Base-by-base conservation (phyloP, 2,329 filamentous ascomycete genomes). In the Paraphoma chrysanthemicola region DNA sequence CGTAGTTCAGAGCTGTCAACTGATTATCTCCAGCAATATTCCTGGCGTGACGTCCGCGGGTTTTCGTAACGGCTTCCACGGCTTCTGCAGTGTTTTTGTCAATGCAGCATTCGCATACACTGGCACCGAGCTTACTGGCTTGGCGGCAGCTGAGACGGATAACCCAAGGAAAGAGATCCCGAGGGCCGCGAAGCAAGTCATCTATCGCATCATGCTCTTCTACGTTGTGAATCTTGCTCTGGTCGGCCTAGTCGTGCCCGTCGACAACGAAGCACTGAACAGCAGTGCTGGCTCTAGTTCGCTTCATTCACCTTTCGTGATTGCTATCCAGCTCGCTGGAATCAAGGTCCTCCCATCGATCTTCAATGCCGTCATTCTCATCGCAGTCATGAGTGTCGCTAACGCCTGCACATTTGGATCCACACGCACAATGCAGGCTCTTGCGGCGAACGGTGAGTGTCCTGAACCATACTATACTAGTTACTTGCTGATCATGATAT, bases 281-380 rank as follows among this genome's bases (percentile, higher is more conserved):
- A 84, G 80, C 52, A 81, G 81, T n/a, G 85, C 85, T 46, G 86
- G 93, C 72, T 86, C 89, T 42, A 86, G 23, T 23, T 87, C 28
- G 90, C 92, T 23, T 23, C 23, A 23, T 1, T 96, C 92, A 2
- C 94, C 94, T 1, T 97, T 97, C 74, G 93, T 97, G 67, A 96
- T 97, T 68, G 92, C 93, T 60, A 96, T 97, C 66, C 82, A 90
- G 63, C 90, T 93, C 60, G 92, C 93, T 1, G 90, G 91, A 8
- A 96, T 97, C 67, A 79, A 86, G 42, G 88, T 89, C 1, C 85
- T 97, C 2, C 92, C 92, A 1, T 93, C 90, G 0, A 85, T 97
- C 51, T 96, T 97, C 90, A 97, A 98, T 77, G 88, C 87, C n/a
- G 92, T 97, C 59, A 97, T 97, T 73, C 87, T 97, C 71, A 87